Evolutionary conservation across 192 early-diverging fungal genomes (phyloP).

Genomic region (Mortierella antarctica): DNA sequence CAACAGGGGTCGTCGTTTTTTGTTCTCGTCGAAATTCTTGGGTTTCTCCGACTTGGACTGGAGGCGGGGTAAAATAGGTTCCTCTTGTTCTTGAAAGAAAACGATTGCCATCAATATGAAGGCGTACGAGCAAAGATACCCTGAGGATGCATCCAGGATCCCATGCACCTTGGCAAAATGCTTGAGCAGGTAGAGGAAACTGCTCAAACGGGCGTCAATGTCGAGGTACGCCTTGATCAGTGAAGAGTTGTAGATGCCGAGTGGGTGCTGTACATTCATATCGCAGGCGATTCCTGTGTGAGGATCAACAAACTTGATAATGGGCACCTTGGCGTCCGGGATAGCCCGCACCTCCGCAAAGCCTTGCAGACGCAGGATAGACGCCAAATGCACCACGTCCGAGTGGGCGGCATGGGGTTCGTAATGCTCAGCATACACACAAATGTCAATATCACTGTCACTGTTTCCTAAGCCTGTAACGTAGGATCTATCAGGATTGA

Average conservation of each 20-base stretch:
- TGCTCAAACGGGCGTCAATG: conserved; percentile 42
- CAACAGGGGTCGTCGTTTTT: background rate
- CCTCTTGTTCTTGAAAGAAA: conserved; percentile 35
- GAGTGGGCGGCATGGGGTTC: conserved; percentile 1
- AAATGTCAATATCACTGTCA: conserved; percentile 33
- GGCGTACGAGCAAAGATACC: conserved; percentile 39
- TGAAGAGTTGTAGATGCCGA: conserved; percentile 53
- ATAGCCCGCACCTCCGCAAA: conserved; percentile 37
- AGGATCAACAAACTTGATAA: conserved; percentile 51
- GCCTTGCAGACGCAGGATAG: conserved; percentile 8
- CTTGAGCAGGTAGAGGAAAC: conserved; percentile 47
- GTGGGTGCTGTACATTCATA: conserved; percentile 42
- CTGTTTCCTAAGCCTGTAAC: conserved; percentile 29
- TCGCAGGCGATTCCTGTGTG: conserved; percentile 34
- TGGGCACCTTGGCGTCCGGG: conserved; percentile 51
- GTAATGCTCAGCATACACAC: conserved; percentile 8
- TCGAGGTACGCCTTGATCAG: conserved; percentile 41
- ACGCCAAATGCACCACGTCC: conserved; percentile 16
- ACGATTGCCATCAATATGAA: conserved; percentile 45
- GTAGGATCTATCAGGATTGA: conserved; percentile 9
- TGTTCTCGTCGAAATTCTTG: background rate
- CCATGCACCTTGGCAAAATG: conserved; percentile 37
- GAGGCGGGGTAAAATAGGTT: conserved; percentile 35
- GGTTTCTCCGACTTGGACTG: conserved; percentile 17
- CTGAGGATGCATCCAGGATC: conserved; percentile 33